phyloP scores from a whole-genome alignment of 208 protist genomes.

The Naegleria lovaniensis region DNA sequence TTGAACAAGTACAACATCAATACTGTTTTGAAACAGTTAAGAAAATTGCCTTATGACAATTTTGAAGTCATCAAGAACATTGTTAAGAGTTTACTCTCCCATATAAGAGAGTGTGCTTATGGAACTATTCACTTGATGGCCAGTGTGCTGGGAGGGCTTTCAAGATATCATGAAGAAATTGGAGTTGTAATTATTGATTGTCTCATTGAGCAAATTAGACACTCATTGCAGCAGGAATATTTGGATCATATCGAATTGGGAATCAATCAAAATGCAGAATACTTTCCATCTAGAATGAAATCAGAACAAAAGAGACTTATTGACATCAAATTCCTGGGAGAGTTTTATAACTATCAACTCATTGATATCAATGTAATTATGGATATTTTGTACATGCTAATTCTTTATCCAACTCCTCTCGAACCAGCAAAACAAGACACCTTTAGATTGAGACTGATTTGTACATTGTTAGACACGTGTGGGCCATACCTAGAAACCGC shows the following conservation, averaged over 20 bases:
- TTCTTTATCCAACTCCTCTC: background rate
- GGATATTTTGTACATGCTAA: background rate
- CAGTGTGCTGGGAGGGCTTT: background rate
- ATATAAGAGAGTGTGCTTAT: background rate
- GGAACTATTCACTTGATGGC: background rate
- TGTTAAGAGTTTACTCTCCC: background rate
- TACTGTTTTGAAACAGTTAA: constrained; percentile 7
- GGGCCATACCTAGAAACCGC: constrained; percentile 45
- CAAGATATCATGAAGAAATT: background rate
- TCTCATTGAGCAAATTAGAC: background rate
- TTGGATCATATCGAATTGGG: background rate
- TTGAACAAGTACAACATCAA: constrained; percentile 11
- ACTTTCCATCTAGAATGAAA: background rate
- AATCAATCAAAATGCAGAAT: background rate
- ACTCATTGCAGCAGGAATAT: background rate
- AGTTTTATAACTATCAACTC: constrained; percentile 15
- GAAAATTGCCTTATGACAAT: constrained; percentile 15
- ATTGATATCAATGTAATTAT: constrained; percentile 12
- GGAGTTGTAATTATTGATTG: background rate
- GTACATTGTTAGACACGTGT: constrained; percentile 41
- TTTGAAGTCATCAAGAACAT: background rate
- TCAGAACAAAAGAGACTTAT: background rate
- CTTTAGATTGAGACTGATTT: constrained; percentile 50
- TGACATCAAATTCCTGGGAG: constrained; percentile 14
- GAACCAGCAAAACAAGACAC: constrained; percentile 38